Evolutionary conservation across 2,329 filamentous ascomycete genomes (phyloP).

Genomic region (Aspergillus tubingensis): DNA sequence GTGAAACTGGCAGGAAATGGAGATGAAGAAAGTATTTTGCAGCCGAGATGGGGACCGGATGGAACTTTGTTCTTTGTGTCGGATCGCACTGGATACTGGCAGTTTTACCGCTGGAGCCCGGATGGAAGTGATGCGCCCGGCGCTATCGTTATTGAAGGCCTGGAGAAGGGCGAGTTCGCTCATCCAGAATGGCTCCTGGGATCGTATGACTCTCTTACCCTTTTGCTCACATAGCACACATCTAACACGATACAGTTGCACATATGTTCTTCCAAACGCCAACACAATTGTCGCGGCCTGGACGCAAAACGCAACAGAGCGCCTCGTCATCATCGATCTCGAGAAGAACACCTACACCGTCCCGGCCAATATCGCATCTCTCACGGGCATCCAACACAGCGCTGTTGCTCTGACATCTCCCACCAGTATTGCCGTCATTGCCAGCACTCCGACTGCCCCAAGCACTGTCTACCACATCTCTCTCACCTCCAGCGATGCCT

Average conservation of each 20-base stretch:
- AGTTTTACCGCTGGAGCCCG: slow-evolving; percentile 43
- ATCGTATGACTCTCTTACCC: neutral
- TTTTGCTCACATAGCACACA: too few relatives aligned
- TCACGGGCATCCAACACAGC: slow-evolving; percentile 14
- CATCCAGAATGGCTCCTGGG: slow-evolving; percentile 34
- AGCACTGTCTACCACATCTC: slow-evolving; percentile 23
- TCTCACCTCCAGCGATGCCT: neutral
- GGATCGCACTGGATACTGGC: slow-evolving; percentile 51
- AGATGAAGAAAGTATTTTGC: slow-evolving; percentile 47
- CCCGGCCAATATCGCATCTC: neutral
- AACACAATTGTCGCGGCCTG: slow-evolving; percentile 23
- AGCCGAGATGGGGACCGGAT: slow-evolving; percentile 56
- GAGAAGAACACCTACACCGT: slow-evolving; percentile 17
- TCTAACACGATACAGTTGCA: slow-evolving; percentile 16
- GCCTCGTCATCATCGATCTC: slow-evolving; percentile 22
- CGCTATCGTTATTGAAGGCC: slow-evolving; percentile 39
- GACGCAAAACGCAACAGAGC: slow-evolving; percentile 24
- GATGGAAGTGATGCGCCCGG: slow-evolving; percentile 21
- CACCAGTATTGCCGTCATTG: slow-evolving; percentile 24
- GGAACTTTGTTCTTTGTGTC: slow-evolving; percentile 53
- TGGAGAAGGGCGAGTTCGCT: slow-evolving; percentile 44
- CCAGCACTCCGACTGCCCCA: slow-evolving; percentile 21
- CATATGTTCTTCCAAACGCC: slow-evolving; percentile 22
- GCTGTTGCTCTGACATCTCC: slow-evolving; percentile 20
- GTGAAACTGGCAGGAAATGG: slow-evolving; percentile 46